These are phyloP conservation scores for Hypoxylon subgilvum DNA, from an alignment of 495 filamentous ascomycete genomes.

Conservation along the genomic window DNA sequence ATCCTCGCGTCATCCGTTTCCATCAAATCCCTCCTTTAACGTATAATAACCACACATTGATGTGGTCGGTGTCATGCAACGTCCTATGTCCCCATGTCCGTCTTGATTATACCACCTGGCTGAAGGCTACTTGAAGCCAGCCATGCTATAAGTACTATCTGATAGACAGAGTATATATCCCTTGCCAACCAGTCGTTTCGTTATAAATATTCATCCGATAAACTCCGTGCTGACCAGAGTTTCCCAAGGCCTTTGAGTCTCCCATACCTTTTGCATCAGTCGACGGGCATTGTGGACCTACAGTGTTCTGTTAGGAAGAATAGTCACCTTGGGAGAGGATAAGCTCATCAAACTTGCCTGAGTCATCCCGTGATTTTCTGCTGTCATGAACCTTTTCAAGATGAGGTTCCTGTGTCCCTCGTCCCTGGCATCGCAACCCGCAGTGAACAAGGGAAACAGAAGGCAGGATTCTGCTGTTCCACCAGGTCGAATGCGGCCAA, in stretches of 20 bases:
- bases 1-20: too few relatives aligned
- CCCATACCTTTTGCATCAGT: conserved; percentile 73
- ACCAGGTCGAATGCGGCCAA: conserved; percentile 68
- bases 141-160: conserved; percentile 3
- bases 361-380: conserved; percentile 79
- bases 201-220: conserved; percentile 54
- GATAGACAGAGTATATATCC: neutral
- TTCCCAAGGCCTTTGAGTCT: conserved; percentile 67
- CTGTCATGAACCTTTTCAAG: conserved; percentile 67
- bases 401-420: conserved; percentile 63
- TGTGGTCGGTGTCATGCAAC: neutral
- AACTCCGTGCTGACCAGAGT: conserved; percentile 69
- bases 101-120: too few relatives aligned
- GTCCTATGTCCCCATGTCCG: neutral
- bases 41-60: conserved; percentile 21
- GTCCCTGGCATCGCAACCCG: conserved; percentile 74
- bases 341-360: conserved; percentile 56
- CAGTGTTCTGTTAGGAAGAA: conserved; percentile 20
- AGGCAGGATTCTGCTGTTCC: conserved; percentile 77
- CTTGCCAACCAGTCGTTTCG: neutral
- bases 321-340: conserved; percentile 1
- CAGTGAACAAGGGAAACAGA: conserved; percentile 84
- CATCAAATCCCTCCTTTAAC: conserved; percentile 10
- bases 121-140: conserved; percentile 6
- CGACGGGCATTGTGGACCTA: conserved; percentile 64